These are phyloP conservation scores for Grosmannia clavigera DNA, from an alignment of 2,329 filamentous ascomycete species.

Conservation along the genomic window DNA sequence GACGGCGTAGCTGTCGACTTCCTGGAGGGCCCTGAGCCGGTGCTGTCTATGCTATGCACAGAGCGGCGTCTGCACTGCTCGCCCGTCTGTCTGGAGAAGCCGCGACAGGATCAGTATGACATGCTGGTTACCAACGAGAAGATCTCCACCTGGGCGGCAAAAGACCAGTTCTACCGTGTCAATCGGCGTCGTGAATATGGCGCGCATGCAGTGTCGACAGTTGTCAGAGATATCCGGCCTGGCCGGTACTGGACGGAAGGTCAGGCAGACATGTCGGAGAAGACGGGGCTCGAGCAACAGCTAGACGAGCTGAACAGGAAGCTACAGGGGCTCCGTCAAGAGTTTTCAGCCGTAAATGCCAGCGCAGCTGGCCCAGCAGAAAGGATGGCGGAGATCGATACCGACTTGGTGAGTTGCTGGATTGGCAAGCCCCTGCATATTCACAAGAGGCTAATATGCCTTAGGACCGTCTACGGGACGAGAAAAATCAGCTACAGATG, in stretches of 20 bases:
- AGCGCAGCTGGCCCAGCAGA: conserved; percentile 25
- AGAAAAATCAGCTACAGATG: conserved; percentile 58
- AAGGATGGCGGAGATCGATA: conserved; percentile 27
- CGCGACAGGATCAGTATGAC: conserved; percentile 56
- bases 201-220: conserved; percentile 56
- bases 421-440: background rate
- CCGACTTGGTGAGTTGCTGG: conserved; percentile 28
- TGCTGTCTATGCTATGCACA: conserved; percentile 79
- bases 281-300: conserved; percentile 44
- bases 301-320: conserved; percentile 30
- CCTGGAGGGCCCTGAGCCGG: conserved; percentile 66
- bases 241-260: conserved; percentile 67
- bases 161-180: conserved; percentile 50
- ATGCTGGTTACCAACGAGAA: conserved; percentile 42
- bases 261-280: conserved; percentile 56
- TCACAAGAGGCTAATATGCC: background rate
- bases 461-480: conserved; percentile 37
- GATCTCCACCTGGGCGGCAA: conserved; percentile 60
- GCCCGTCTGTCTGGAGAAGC: conserved; percentile 50
- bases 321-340: conserved; percentile 20
- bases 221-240: conserved; percentile 44
- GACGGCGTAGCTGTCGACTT: conserved; percentile 72
- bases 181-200: conserved; percentile 71
- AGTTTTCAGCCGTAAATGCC: conserved; percentile 22
- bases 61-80: conserved; percentile 57